These are phyloP conservation scores for Pleoardoris graminearum DNA, from an alignment of 2,329 filamentous ascomycete genomes.

Conservation along the genomic window DNA sequence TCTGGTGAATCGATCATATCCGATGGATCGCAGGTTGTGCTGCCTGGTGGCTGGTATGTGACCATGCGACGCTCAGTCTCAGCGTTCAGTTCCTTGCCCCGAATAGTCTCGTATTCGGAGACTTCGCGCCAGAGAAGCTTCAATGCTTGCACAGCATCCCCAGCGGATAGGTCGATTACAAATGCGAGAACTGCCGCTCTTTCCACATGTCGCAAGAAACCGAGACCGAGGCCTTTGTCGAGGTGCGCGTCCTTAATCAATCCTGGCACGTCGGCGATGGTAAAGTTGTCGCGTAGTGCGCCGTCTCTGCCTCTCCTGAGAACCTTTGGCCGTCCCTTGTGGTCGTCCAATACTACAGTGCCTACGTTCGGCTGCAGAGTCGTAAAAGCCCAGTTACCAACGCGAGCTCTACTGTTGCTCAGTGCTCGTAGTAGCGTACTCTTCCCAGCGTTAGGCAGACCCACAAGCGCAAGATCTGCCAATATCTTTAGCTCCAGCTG, in stretches of 20 bases:
- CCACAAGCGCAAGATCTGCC: conserved; percentile 92
- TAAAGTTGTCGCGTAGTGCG: conserved; percentile 74
- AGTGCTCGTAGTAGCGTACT: conserved; percentile 86
- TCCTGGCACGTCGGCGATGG: conserved; percentile 93
- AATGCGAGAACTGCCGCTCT: conserved; percentile 91
- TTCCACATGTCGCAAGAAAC: conserved; percentile 92
- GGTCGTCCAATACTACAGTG: conserved; percentile 88
- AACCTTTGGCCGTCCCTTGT: conserved; percentile 71
- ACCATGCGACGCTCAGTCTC: conserved; percentile 66
- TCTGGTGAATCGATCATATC: conserved; percentile 28
- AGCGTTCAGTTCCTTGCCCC: conserved; percentile 70
- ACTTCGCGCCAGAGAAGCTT: conserved; percentile 89
- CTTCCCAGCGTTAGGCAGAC: conserved; percentile 94
- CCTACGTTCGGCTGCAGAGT: conserved; percentile 94
- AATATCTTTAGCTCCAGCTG: conserved; percentile 93
- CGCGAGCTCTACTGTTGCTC: conserved; percentile 83
- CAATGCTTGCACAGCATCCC: conserved; percentile 77
- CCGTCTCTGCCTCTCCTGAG: conserved; percentile 52
- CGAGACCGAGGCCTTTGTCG: conserved; percentile 86
- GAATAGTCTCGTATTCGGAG: conserved; percentile 79
- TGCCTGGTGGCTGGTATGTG: conserved; percentile 48
- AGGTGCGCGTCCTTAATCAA: conserved; percentile 90
- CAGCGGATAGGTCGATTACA: conserved; percentile 81
- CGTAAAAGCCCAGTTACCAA: conserved; percentile 96
- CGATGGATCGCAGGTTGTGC: conserved; percentile 17